Percentiles rank a stretch among this genome's conserved stretches.
phyloP scores from a whole-genome alignment of 2,329 filamentous ascomycete species.

The Ceratocystis diversiconidia region DNA sequence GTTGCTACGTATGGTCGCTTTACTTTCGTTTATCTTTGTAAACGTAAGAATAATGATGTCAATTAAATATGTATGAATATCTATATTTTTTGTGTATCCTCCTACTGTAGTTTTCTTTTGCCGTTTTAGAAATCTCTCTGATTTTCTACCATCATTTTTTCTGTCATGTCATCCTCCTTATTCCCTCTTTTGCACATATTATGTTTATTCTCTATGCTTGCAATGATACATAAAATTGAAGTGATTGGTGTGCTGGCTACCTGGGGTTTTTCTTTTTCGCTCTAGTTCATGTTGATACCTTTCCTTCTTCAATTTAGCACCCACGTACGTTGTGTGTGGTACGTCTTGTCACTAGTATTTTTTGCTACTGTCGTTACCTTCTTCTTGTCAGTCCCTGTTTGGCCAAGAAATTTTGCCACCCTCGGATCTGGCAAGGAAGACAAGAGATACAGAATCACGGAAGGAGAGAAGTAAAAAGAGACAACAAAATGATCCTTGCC shows the following conservation, averaged over 20 bases:
- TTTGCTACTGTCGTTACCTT: not conserved
- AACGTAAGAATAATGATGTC: not conserved
- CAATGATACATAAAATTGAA: no score
- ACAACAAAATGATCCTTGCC: not conserved
- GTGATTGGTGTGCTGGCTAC: no score
- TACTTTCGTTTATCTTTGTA: not conserved
- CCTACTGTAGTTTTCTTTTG: not conserved
- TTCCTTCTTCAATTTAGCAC: not conserved
- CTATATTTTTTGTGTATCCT: not conserved
- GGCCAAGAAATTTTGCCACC: not conserved
- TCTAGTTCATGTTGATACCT: not conserved
- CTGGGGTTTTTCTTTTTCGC: not conserved
- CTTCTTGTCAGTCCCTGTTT: not conserved
- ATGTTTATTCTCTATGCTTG: not conserved
- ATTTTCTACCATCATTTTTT: not conserved
- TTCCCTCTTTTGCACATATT: not conserved
- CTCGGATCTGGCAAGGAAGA: not conserved
- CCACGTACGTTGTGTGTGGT: not conserved
- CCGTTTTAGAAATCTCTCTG: not conserved
- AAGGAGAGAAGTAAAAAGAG: not conserved
- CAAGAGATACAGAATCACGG: not conserved
- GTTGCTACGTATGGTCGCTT: not conserved
- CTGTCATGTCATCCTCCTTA: not conserved
- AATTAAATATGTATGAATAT: no score
- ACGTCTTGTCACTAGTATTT: not conserved